Conservation (phyloP, 805 yeast genomes). For the Ogataea trehaloabstinens region DNA sequence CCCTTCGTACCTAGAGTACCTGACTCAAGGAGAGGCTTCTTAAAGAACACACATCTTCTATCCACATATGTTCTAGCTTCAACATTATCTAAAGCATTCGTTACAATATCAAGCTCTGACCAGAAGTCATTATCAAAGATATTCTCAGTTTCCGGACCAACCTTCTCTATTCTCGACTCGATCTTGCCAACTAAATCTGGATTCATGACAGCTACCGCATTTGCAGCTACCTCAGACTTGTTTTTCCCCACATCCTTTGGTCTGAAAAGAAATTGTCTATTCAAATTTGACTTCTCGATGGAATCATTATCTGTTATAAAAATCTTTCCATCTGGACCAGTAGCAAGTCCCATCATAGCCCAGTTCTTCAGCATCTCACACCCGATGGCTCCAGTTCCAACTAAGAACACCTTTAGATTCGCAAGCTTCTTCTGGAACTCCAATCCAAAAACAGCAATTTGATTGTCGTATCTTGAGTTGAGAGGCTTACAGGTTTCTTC, state of each 20-base stretch:
- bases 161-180: slow-evolving; percentile 76
- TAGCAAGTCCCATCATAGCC: slow-evolving; percentile 95
- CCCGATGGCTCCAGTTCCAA: slow-evolving; percentile 98
- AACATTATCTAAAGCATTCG: slow-evolving; percentile 95
- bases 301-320: slow-evolving; percentile 89
- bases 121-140: slow-evolving; percentile 85
- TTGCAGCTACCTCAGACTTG: slow-evolving; percentile 88
- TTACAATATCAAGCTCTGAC: slow-evolving; percentile 80
- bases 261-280: slow-evolving; percentile 94
- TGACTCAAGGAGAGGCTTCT: slow-evolving; percentile 87
- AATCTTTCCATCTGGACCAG: slow-evolving; percentile 86
- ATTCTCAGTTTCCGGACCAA: slow-evolving; percentile 89
- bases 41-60: slow-evolving; percentile 91
- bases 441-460: slow-evolving; percentile 89
- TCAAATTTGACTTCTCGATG: slow-evolving; percentile 92
- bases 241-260: slow-evolving; percentile 90
- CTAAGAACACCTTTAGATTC: slow-evolving; percentile 81
- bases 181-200: slow-evolving; percentile 79
- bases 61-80: slow-evolving; percentile 98
- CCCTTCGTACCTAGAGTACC: slow-evolving; percentile 99
- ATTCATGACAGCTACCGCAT: slow-evolving; percentile 82
- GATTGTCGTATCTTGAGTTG: slow-evolving; percentile 87
- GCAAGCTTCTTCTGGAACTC: slow-evolving; percentile 71
- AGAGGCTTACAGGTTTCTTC: slow-evolving; percentile 72
- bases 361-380: slow-evolving; percentile 98